These are phyloP conservation scores for Macroventuria anomochaeta DNA, from an alignment of 2,329 filamentous ascomycete species.

Conservation along the genomic window DNA sequence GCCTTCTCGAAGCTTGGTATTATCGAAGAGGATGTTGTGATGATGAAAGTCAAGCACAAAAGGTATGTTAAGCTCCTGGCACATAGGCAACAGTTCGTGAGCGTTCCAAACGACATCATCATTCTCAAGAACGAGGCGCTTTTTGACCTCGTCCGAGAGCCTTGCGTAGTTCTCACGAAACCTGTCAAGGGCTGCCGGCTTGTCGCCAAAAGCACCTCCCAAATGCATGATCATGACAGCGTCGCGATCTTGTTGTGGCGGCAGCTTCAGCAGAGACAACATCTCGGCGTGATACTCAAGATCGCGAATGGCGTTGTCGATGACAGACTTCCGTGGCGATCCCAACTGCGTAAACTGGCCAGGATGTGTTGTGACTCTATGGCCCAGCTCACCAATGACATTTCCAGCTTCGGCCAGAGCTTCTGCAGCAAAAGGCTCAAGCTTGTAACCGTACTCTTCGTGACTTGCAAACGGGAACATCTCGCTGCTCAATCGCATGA, in stretches of 20 bases:
- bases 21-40: constrained; percentile 90
- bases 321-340: constrained; percentile 78
- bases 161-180: constrained; percentile 77
- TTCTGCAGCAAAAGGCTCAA: constrained; percentile 82
- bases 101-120: constrained; percentile 94
- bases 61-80: constrained; percentile 92
- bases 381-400: constrained; percentile 77
- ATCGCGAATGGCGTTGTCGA: constrained; percentile 78
- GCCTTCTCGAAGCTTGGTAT: constrained; percentile 75
- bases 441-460: constrained; percentile 81
- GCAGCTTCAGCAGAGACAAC: constrained; percentile 76
- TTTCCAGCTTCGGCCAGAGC: constrained; percentile 77
- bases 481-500: constrained; percentile 89
- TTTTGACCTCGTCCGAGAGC: constrained; percentile 74
- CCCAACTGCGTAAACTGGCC: constrained; percentile 91
- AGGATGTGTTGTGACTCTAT: constrained; percentile 88
- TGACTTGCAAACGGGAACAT: constrained; percentile 98
- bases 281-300: constrained; percentile 88
- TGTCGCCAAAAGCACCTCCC: constrained; percentile 90
- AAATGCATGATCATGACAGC: constrained; percentile 95
- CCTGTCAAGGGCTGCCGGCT: constrained; percentile 75
- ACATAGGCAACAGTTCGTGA: constrained; percentile 86
- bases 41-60: constrained; percentile 93
- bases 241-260: constrained; percentile 78
- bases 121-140: constrained; percentile 86